Evolutionary conservation across 2,329 filamentous ascomycete species (phyloP).

Genomic region (Scedosporium apiospermum): DNA sequence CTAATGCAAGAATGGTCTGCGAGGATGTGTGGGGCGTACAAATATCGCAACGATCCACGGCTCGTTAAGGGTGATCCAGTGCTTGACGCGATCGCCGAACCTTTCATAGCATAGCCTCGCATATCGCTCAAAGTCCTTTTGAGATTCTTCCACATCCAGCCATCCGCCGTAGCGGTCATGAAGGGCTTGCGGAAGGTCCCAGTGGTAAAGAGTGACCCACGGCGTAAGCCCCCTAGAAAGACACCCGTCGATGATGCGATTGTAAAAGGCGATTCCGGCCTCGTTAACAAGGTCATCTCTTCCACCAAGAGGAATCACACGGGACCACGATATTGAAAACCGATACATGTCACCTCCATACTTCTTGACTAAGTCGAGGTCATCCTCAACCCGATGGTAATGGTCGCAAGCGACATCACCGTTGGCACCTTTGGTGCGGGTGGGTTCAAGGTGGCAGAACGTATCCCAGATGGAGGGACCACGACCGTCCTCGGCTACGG

Average conservation of each 20-base stretch:
- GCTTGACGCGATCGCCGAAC: slow-evolving; percentile 29
- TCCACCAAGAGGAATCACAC: slow-evolving; percentile 55
- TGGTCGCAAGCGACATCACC: slow-evolving; percentile 38
- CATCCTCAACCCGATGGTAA: slow-evolving; percentile 34
- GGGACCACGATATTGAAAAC: slow-evolving; percentile 58
- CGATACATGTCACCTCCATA: slow-evolving; percentile 52
- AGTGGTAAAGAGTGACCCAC: slow-evolving; percentile 55
- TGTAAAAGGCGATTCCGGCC: slow-evolving; percentile 49
- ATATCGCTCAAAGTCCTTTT: slow-evolving; percentile 25
- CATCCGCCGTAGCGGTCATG: slow-evolving; percentile 26
- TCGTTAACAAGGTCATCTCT: slow-evolving; percentile 54
- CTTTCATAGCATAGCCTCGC: slow-evolving; percentile 24
- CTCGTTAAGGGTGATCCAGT: slow-evolving; percentile 31
- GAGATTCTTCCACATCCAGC: slow-evolving; percentile 20
- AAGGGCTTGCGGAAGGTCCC: slow-evolving; percentile 37
- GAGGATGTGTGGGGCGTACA: slow-evolving; percentile 10
- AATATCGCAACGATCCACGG: slow-evolving; percentile 27
- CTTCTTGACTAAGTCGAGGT: slow-evolving; percentile 49
- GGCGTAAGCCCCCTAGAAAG: slow-evolving; percentile 47
- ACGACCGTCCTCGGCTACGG: slow-evolving; percentile 27
- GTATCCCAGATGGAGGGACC: slow-evolving; percentile 33
- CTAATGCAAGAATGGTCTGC: not conserved
- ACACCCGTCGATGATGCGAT: slow-evolving; percentile 49
- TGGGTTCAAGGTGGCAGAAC: slow-evolving; percentile 29
- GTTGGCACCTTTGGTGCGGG: slow-evolving; percentile 27